Percentiles rank a stretch among this genome's conserved stretches.
Evolutionary conservation across 768 basidiomycete genomes (phyloP).

Genomic region (Leucocoprinus birnbaumii): DNA sequence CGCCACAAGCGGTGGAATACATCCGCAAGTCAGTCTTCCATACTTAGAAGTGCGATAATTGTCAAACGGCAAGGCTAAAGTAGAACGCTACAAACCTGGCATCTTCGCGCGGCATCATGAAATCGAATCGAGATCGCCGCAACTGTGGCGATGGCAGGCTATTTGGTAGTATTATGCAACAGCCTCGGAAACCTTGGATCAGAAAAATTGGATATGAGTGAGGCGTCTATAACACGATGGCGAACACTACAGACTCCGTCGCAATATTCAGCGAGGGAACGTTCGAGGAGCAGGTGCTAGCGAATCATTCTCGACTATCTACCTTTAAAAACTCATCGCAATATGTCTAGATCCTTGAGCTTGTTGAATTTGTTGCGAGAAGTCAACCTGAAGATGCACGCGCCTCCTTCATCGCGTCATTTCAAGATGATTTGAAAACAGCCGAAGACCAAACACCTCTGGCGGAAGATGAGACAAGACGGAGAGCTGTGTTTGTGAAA

Average conservation of each 20-base stretch:
- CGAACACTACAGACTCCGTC: slow-evolving; percentile 63
- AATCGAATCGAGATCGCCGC: too few relatives aligned
- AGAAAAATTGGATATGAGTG: slow-evolving; percentile 17
- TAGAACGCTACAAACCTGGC: neutral
- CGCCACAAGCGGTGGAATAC: too few relatives aligned
- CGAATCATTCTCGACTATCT: neutral
- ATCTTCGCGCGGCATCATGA: too few relatives aligned
- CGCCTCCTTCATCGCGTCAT: slow-evolving; percentile 56
- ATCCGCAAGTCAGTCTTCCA: too few relatives aligned
- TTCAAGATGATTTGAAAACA: slow-evolving; percentile 56
- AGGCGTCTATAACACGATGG: slow-evolving; percentile 43
- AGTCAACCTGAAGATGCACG: slow-evolving; percentile 69
- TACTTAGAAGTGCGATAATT: too few relatives aligned
- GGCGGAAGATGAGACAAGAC: slow-evolving; percentile 50
- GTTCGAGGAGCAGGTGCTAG: slow-evolving; percentile 77
- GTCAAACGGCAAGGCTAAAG: too few relatives aligned
- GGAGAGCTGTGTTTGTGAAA: slow-evolving; percentile 54
- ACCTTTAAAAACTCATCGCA: slow-evolving; percentile 14
- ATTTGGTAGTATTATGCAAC: slow-evolving; percentile 35
- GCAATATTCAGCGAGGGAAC: slow-evolving; percentile 88
- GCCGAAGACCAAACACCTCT: slow-evolving; percentile 50
- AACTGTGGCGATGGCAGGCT: too few relatives aligned
- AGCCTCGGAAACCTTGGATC: slow-evolving; percentile 31
- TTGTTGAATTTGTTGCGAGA: slow-evolving; percentile 72
- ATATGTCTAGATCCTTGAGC: slow-evolving; percentile 61